Base-by-base conservation (phyloP, 2,329 filamentous ascomycete genomes). In the Penicillium freii region DNA sequence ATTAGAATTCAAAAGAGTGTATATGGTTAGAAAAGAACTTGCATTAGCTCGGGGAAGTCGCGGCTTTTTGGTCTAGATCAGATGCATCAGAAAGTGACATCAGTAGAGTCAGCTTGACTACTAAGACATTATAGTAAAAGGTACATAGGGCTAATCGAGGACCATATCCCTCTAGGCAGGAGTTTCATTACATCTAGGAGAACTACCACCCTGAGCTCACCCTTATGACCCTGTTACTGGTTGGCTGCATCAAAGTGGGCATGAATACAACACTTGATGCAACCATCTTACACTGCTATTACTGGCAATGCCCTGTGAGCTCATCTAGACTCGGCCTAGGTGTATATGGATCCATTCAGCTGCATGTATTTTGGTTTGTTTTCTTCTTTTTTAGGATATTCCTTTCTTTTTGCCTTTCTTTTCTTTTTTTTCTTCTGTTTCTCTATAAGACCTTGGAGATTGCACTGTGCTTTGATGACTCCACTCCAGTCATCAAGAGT, bases 131-230 rank as follows among this genome's bases (percentile, higher is more conserved):
- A 31, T 8, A 42, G 2, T 27, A 40, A 17, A 10, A 43, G 43
- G 15, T 54, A 38, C 58, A 23, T 51, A 49, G 51, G 46, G 44
- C 54, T 45, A 59, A 47, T 42, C 43, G 40, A 56, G 51, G 40
- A 47, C 33, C 17, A 17, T 52, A 65, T 63, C 64, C 63, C 62
- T 66, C 60, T 57, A 45, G 17, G 45, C 60, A 65, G 64, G 64
- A 66, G 63, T 23, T 23, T 58, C 29, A 64, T 52, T 59, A 57
- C 58, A 66, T 61, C 60, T 51, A 65, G 61, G 63, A 63, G 60
- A 58, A 45, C 51, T 52, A 51, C 47, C n/a, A 51, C 57, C 56
- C 60, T 62, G 53, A 60, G 43, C 50, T 61, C 58, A 39, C 53
- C 36, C n/a, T 63, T 59, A 57, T 55, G 36, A 25, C 17, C 45